Evolutionary conservation across 768 basidiomycete genomes (phyloP).

Genomic region (Lentinula guzmanii): DNA sequence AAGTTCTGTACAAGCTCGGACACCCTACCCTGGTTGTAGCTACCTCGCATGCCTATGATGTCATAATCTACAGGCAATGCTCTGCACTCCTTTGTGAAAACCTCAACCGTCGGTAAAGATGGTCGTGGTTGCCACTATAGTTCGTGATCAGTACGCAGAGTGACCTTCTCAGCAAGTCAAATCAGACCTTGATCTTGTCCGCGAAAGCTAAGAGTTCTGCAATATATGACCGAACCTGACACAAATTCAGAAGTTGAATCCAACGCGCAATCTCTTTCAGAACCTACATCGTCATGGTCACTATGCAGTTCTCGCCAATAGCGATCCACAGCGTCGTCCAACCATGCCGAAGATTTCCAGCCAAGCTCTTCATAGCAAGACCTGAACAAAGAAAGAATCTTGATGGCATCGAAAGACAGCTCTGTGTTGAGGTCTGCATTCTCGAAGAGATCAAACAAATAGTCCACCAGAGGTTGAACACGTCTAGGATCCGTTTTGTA

Average conservation of each 20-base stretch:
- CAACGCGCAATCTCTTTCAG: conserved; percentile 2
- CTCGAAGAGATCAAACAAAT: conserved; percentile 57
- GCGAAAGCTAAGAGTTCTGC: conserved; percentile 70
- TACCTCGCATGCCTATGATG: conserved; percentile 68
- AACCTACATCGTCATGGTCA: conserved; percentile 72
- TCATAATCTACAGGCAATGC: conserved; percentile 50
- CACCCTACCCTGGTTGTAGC: conserved; percentile 55
- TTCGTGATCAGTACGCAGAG: background rate
- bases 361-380: conserved; percentile 69
- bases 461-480: conserved; percentile 73
- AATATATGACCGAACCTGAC: conserved; percentile 67
- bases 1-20: conserved; percentile 57
- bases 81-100: conserved; percentile 66
- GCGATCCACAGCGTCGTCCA: conserved; percentile 55
- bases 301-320: conserved; percentile 68
- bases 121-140: conserved; percentile 58
- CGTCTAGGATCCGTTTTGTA: conserved; percentile 79
- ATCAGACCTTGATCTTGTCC: conserved; percentile 61
- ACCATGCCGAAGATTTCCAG: conserved; percentile 80
- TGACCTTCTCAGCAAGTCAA: background rate
- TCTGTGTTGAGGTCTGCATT: conserved; percentile 74
- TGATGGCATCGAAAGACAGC: conserved; percentile 75
- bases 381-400: conserved; percentile 61
- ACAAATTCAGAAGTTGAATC: background rate
- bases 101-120: conserved; percentile 52